A percentile compares a stretch with the other conserved stretches of the same genome.
Evolutionary conservation across 371 early-diverging fungal species (phyloP).

Genomic region (Mortierella sp.): DNA sequence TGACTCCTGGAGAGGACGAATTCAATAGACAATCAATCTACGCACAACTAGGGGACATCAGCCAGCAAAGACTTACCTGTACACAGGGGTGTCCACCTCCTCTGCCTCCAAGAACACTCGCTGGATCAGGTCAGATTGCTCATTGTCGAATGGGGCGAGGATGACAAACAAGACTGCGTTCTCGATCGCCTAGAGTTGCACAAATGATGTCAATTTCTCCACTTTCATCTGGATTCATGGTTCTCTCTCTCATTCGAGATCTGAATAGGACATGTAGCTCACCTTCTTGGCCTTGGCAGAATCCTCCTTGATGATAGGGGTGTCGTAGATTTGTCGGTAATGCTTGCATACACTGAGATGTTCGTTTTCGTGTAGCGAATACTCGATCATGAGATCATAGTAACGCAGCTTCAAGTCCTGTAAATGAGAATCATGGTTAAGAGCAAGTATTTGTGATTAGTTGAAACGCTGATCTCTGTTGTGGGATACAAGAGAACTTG

Average conservation of each 20-base stretch:
- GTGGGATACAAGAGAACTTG: too few species aligned
- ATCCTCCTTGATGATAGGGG: constrained; percentile 82
- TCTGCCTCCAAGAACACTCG: constrained; percentile 83
- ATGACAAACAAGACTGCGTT: constrained; percentile 86
- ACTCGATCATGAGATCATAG: constrained; percentile 95
- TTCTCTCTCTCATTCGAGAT: too few species aligned
- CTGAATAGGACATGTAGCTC: constrained; percentile 7
- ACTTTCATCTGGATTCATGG: too few species aligned
- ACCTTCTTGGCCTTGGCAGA: constrained; percentile 83
- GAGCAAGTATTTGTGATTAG: too few species aligned
- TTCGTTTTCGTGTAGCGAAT: constrained; percentile 90
- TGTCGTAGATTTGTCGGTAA: constrained; percentile 90
- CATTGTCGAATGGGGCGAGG: constrained; percentile 94
- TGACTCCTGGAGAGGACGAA: too few species aligned
- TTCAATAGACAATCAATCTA: too few species aligned
- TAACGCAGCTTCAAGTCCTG: constrained; percentile 94
- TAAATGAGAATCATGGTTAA: background rate
- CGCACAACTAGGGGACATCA: too few species aligned
- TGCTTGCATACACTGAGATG: constrained; percentile 92
- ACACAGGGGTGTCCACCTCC: constrained; percentile 76
- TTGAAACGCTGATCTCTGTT: too few species aligned
- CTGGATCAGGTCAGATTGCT: constrained; percentile 93
- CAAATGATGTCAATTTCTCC: too few species aligned
- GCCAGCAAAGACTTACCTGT: constrained; percentile 74
- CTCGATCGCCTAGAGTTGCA: constrained; percentile 65